Percentiles rank a stretch among this genome's conserved stretches.
Conservation (phyloP, 441 rosid genomes). For the Mallotus japonicus region DNA sequence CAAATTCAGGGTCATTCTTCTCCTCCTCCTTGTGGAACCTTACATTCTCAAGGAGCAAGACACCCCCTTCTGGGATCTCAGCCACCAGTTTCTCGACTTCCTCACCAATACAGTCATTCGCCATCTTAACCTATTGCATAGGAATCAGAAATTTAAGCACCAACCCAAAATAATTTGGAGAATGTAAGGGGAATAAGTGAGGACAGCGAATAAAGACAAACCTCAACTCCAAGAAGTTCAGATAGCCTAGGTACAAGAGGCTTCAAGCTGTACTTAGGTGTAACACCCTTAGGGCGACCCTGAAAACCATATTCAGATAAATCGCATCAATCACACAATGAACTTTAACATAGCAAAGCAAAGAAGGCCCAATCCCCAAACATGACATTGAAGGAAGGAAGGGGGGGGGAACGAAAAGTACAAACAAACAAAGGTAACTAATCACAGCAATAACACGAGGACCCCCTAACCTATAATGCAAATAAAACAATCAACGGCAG, state of each 20-base stretch:
- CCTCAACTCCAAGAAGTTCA: slow-evolving; percentile 87
- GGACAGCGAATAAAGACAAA: slow-evolving; percentile 20
- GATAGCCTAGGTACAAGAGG: slow-evolving; percentile 94
- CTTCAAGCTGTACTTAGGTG: slow-evolving; percentile 93
- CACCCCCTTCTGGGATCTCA: slow-evolving; percentile 70
- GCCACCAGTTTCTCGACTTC: slow-evolving; percentile 81
- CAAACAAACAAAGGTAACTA: neutral
- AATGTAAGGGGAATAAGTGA: neutral
- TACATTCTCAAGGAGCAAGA: slow-evolving; percentile 81
- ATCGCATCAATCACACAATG: neutral
- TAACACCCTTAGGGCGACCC: slow-evolving; percentile 99
- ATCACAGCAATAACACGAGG: neutral
- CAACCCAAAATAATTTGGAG: neutral
- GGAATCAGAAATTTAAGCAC: slow-evolving; percentile 12
- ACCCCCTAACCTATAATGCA: neutral
- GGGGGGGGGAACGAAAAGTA: neutral
- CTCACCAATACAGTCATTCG: slow-evolving; percentile 77
- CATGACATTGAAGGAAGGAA: neutral
- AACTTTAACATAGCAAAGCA: neutral
- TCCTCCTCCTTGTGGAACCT: slow-evolving; percentile 92
- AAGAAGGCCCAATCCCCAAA: neutral
- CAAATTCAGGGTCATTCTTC: slow-evolving; percentile 94
- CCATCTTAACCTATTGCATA: slow-evolving; percentile 69
- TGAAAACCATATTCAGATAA: slow-evolving; percentile 39
- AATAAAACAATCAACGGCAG: neutral